Base-by-base conservation (phyloP, 805 yeast species). In the Teunomyces lycoperdinae region DNA sequence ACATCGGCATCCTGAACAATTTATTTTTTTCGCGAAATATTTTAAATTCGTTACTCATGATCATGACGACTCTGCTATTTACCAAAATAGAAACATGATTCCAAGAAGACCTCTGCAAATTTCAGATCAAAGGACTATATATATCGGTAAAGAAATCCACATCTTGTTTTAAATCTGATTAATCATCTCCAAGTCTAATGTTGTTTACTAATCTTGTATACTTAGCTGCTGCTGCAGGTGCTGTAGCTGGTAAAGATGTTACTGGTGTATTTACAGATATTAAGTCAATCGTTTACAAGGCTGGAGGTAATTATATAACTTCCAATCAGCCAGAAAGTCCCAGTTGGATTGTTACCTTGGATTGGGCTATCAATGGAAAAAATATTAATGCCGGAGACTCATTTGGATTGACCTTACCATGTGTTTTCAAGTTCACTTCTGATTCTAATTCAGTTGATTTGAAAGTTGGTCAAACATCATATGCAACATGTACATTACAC, bases 401-500 rank as follows among this genome's bases (percentile, higher is more conserved):
- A n/a, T 58, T 58, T 46, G 28, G 45, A 3, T 46, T 58, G 28
- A 35, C 20, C 9, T 39, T 58, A 35, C 57, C 58, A 4, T 49
- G 56, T 46, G 57, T 50, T 24, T 57, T 44, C 46, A 57, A 53
- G 43, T 51, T 50, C 33, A 53, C 57, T 16, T 2, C 52, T 10
- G 20, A 31, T n/a, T n/a, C 40, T 1, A 11, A 42, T 8, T 47
- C 52, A 10, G 14, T 50, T 8, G 36, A 45, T 28, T 48, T 53
- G 36, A 30, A 17, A 5, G 52, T 43, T n/a, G 34, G 54, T 17
- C 47, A 46, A 3, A 43, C 30, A 5, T 35, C 41, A 4, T 60
- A 53, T 44, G 69, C 68, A 6, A 58, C 58, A 11, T 65, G 69
- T 55, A 17, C 20, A 4, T 47, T 57, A 8, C 47, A 33, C 16